Evolutionary conservation across 2,329 filamentous ascomycete species (phyloP).

Genomic region (Seiridium cupressi): DNA sequence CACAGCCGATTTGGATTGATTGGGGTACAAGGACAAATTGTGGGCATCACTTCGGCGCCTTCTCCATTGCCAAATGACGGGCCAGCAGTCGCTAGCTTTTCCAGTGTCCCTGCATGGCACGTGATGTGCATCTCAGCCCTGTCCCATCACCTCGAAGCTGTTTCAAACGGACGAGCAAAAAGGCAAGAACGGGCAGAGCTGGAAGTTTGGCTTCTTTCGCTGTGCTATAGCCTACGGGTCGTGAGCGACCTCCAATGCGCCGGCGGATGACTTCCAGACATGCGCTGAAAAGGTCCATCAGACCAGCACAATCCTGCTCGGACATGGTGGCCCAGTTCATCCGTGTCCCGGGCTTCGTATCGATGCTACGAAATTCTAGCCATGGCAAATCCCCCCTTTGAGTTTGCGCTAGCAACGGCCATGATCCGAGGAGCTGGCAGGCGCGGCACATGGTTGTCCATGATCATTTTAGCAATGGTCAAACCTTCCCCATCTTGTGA

Average conservation of each 20-base stretch:
- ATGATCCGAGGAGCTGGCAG: background rate
- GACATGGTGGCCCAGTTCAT: background rate
- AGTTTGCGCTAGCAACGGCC: slow-evolving; percentile 1
- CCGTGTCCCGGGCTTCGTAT: too few relatives aligned
- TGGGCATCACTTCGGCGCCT: background rate
- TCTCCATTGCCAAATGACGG: background rate
- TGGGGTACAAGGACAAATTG: background rate
- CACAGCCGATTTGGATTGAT: background rate
- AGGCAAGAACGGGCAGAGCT: too few relatives aligned
- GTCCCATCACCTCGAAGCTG: background rate
- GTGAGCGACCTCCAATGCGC: too few relatives aligned
- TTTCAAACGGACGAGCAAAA: too few relatives aligned
- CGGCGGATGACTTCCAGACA: too few relatives aligned
- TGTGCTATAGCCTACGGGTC: too few relatives aligned
- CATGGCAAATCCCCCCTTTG: background rate
- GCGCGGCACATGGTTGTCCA: background rate
- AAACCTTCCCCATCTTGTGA: background rate
- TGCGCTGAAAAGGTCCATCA: too few relatives aligned
- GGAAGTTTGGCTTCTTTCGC: too few relatives aligned
- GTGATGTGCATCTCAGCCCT: slow-evolving; percentile 4
- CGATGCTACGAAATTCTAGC: background rate
- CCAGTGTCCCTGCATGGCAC: background rate
- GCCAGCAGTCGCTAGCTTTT: background rate
- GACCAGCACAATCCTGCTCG: background rate
- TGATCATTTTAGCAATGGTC: background rate